These are phyloP conservation scores for Tritrichomonas foetus DNA, from an alignment of 208 protist species.

Conservation along the genomic window DNA sequence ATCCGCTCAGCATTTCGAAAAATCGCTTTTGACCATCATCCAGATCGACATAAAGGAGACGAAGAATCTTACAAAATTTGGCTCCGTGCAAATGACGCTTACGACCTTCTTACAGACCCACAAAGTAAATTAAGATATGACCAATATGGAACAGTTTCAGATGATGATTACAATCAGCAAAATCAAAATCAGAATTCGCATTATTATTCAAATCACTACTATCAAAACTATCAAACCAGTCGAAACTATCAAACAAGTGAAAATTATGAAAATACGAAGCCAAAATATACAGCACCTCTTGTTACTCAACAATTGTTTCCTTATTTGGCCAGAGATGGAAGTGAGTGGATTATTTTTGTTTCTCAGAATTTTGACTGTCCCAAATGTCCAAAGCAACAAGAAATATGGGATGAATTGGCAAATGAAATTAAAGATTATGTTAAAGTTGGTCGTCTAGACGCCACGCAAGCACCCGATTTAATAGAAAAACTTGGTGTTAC, in stretches of 20 bases:
- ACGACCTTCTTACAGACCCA: neutral
- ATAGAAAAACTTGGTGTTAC: neutral
- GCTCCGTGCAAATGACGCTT: neutral
- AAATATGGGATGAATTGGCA: neutral
- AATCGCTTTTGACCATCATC: neutral
- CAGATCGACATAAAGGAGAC: neutral
- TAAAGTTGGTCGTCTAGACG: neutral
- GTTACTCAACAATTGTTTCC: neutral
- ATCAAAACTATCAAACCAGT: too few relatives aligned
- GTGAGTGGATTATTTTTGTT: neutral
- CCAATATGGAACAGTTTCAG: neutral
- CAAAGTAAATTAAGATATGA: neutral
- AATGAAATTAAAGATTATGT: neutral
- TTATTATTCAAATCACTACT: too few relatives aligned
- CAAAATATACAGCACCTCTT: neutral
- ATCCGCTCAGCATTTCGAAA: neutral
- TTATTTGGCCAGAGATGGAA: neutral
- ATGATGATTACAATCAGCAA: neutral
- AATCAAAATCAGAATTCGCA: too few relatives aligned
- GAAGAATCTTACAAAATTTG: neutral
- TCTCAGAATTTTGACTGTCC: neutral
- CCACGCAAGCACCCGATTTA: neutral
- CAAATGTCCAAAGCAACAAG: neutral
- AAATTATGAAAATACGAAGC: too few relatives aligned
- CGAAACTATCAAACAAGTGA: too few relatives aligned